Evolutionary conservation across 345 rosid genomes (phyloP).

Genomic region (Eucalyptus erythrocorys): DNA sequence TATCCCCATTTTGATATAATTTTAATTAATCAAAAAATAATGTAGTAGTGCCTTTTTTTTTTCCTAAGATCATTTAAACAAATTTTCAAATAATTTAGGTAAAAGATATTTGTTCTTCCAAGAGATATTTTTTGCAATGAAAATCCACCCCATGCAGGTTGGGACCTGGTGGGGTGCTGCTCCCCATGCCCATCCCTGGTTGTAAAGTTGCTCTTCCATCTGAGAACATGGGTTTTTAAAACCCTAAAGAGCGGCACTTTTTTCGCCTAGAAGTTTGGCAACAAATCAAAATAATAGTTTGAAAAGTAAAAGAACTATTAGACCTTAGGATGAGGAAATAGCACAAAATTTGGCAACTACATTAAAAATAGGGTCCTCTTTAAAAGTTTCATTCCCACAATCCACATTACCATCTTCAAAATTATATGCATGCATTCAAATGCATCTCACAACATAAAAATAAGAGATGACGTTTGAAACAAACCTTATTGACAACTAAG

Average conservation of each 20-base stretch:
- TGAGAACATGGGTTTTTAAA: not conserved
- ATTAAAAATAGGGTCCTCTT: not conserved
- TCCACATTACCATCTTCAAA: not conserved
- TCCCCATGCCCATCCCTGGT: not conserved
- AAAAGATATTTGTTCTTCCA: not conserved
- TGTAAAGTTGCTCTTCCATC: not conserved
- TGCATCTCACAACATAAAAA: not conserved
- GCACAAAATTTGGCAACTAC: not conserved
- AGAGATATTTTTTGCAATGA: not conserved
- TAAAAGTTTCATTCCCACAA: not conserved
- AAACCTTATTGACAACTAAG: slow-evolving; percentile 82
- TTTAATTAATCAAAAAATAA: not conserved
- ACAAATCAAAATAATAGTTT: not conserved
- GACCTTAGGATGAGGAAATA: not conserved
- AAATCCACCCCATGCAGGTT: not conserved
- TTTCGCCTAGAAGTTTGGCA: not conserved
- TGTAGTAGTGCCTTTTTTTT: not conserved
- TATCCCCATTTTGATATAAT: not conserved
- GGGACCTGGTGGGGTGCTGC: not conserved
- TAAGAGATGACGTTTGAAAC: not conserved
- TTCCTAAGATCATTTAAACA: not conserved
- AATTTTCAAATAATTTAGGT: not conserved
- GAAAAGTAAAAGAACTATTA: not conserved
- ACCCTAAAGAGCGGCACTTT: not conserved
- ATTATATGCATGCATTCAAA: not conserved